Percentiles rank a stretch among this genome's conserved stretches.
Evolutionary conservation across 306 rosid species (phyloP).

Genomic region (Glycine soja): DNA sequence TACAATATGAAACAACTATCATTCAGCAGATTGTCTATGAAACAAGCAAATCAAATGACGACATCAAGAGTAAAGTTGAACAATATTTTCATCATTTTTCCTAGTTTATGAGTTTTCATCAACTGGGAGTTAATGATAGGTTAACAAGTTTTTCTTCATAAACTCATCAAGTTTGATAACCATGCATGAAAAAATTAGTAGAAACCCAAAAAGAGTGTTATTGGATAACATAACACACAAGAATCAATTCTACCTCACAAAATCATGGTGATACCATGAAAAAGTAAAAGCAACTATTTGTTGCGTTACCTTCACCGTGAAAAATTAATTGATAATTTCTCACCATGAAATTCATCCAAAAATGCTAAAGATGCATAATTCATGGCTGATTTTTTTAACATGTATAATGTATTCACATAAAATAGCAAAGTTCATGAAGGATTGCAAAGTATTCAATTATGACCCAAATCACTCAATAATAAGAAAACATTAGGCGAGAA

Average conservation of each 20-base stretch:
- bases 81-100: conserved; percentile 22
- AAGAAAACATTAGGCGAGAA: background rate
- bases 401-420: background rate
- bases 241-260: too few species aligned
- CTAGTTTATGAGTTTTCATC: background rate
- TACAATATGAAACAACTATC: conserved; percentile 27
- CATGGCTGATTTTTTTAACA: background rate
- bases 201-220: background rate
- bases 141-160: background rate
- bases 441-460: conserved; percentile 8
- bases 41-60: conserved; percentile 10
- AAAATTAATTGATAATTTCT: too few species aligned
- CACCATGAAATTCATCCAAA: too few species aligned
- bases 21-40: conserved; percentile 17
- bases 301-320: too few species aligned
- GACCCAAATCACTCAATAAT: background rate
- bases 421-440: background rate
- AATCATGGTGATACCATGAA: too few species aligned
- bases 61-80: conserved; percentile 1
- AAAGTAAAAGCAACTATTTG: too few species aligned
- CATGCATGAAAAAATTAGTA: conserved; percentile 1
- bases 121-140: background rate
- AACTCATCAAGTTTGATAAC: background rate
- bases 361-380: background rate
- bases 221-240: too few species aligned